Evolutionary conservation across 495 filamentous ascomycete genomes (phyloP), one percentile per base, ranked within the genome.

Genomic region (Aspergillus panamensis): DNA sequence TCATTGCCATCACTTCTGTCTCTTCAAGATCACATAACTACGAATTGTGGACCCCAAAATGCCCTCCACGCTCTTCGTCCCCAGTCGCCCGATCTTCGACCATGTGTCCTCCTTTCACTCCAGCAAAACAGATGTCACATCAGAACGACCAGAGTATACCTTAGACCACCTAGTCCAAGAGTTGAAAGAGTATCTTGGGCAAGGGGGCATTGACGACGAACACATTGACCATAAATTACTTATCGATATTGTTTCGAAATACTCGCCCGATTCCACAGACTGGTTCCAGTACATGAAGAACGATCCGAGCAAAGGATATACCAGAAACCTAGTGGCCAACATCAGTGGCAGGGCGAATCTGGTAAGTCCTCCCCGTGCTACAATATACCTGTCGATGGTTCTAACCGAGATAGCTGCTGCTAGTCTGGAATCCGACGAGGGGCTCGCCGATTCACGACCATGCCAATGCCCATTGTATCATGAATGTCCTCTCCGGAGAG

Each of bases 381-480:
- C 20, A 20, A 13, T 19, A 19, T 45, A 44, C 3, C 1, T 9
- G 5, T 45, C 17, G 14, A 7, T 7, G 9, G 6, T 45, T 9
- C 57, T 65, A 44, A 63, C 9, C 10, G 25, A 10, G 1, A 19
- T 33, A 92, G 82, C 81, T 96, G 53, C 80, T 96, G 20, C 80
- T 96, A 13, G 92, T 96, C 17, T 96, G 92, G 92, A 87, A 84
- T 8, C 92, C 92, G 10, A 85, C 87, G 33, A 90, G 90, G 68
- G 84, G 83, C 21, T 90, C 85, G 50, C 86, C 84, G 0, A 85
- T 96, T 57, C 92, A 96, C 68, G 91, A 96, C 66, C 89, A 92
- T 66, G 87, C 88, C 60, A 84, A 90, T 65, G 87, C 89, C 17
- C 88, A 92, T 64, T 92, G 89, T 59, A 74, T 83, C 35, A 83